Evolutionary conservation across 768 basidiomycete genomes (phyloP), one percentile per base, ranked within the genome.

Genomic region (Suillus spraguei): DNA sequence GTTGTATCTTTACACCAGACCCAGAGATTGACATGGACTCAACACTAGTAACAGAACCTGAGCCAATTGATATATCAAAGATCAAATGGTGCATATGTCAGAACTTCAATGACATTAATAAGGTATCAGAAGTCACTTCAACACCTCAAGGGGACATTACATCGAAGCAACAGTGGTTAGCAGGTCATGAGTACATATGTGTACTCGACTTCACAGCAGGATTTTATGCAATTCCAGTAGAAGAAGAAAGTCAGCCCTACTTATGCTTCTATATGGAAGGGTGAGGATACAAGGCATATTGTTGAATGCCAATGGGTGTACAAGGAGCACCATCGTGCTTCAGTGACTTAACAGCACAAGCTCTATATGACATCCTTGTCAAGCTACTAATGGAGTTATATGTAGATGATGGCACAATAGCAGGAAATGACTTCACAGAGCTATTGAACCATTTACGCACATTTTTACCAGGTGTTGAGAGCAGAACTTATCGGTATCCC

Each of bases 191-290:
- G 0, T 83, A 74, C 67, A 52, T 78, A 0, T 70, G 65, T 10
- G 63, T 75, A 0, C 75, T 81, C 32, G 79, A 83, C 66, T 78
- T 80, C 59, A 74, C 77, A 2, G 67, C 70, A 0, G 81, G 79
- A 1, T 82, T 80, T 68, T 73, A 75, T 38, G 69, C 69, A 0
- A 58, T 67, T 5, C 44, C 61, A 3, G 62, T 74, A 35, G 49
- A 52, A 20, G 59, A 72, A 5, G 66, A 60, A 0, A 47, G 63
- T 17, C 69, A 69, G 16, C 73, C 70, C 0, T 77, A 39, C 5
- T 3, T 39, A 16, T 39, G 39, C 4, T 39, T 39, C 13, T 39
- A 39, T 14, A 39, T 14, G 8, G 39, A 39, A 16, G 39, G 14
- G 2, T 4, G 39, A 39, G 39, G 39, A 5, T 73, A 47, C 65